A percentile compares a stretch with the other conserved stretches of the same genome.
These are phyloP conservation scores for Marchantia polymorpha DNA, from an alignment of 225 moss, liverwort and hornwort species.

Conservation along the genomic window DNA sequence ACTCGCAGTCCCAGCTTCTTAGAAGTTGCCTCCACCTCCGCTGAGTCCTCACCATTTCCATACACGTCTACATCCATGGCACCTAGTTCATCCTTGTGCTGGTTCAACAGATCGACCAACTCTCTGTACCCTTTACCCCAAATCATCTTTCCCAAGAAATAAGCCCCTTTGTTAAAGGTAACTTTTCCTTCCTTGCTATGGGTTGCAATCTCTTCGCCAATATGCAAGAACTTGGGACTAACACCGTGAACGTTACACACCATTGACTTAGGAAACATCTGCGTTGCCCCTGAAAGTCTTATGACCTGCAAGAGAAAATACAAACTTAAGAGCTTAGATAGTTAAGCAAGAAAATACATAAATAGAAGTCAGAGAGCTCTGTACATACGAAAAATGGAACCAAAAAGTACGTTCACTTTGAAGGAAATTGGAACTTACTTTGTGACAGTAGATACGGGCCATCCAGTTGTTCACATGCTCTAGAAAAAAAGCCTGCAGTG, in stretches of 20 bases:
- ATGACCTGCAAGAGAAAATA: constrained; percentile 57
- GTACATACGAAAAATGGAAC: neutral
- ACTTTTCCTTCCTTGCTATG: constrained; percentile 56
- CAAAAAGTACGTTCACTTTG: neutral
- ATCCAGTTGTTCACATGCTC: constrained; percentile 89
- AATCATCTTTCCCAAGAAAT: constrained; percentile 93
- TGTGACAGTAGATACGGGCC: constrained; percentile 80
- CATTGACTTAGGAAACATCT: constrained; percentile 75
- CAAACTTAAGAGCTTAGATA: neutral
- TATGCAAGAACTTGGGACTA: constrained; percentile 79
- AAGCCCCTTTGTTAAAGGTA: constrained; percentile 83
- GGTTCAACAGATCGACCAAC: constrained; percentile 80
- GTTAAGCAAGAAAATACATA: neutral
- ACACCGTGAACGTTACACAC: constrained; percentile 97
- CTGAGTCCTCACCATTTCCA: constrained; percentile 93
- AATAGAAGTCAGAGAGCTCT: neutral
- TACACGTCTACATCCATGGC: constrained; percentile 79
- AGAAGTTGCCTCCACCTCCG: constrained; percentile 77
- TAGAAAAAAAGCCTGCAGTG: constrained; percentile 62
- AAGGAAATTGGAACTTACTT: constrained; percentile 43
- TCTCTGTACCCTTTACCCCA: constrained; percentile 99
- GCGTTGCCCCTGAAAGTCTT: constrained; percentile 90
- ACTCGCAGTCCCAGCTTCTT: constrained; percentile 67
- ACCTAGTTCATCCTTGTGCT: constrained; percentile 64
- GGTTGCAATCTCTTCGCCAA: constrained; percentile 66